phyloP scores from a whole-genome alignment of 2,329 filamentous ascomycete species.

The Seiridium unicorne region DNA sequence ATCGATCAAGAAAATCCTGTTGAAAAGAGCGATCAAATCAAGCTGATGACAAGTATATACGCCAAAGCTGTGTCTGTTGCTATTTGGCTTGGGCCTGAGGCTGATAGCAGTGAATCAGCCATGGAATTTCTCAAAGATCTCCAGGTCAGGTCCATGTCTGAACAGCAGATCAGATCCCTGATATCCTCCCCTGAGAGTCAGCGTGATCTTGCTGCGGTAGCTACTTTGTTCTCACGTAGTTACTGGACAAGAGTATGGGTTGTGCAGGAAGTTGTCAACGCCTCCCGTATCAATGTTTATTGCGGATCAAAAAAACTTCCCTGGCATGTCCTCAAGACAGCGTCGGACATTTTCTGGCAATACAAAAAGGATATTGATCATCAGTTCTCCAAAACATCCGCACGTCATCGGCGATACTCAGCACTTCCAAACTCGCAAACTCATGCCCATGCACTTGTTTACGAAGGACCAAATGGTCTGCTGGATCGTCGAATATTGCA shows the following conservation, averaged over 20 bases:
- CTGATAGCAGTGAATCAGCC: neutral
- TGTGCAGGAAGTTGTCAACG: conserved; percentile 28
- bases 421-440: neutral
- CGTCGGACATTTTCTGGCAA: conserved; percentile 12
- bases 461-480: neutral
- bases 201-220: conserved; percentile 18
- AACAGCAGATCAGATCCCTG: neutral
- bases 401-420: too few relatives aligned
- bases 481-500: neutral
- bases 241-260: conserved; percentile 35
- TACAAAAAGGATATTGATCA: neutral
- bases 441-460: neutral
- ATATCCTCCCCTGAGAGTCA: neutral
- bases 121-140: neutral
- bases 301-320: conserved; percentile 21
- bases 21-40: neutral
- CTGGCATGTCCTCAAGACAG: conserved; percentile 16
- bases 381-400: neutral
- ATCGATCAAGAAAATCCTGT: neutral
- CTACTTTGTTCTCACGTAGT: conserved; percentile 29
- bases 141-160: neutral
- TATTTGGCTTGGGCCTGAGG: neutral
- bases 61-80: neutral
- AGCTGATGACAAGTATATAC: neutral
- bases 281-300: conserved; percentile 17